Conservation (phyloP, 306 rosid species). For the Prunus mume region DNA sequence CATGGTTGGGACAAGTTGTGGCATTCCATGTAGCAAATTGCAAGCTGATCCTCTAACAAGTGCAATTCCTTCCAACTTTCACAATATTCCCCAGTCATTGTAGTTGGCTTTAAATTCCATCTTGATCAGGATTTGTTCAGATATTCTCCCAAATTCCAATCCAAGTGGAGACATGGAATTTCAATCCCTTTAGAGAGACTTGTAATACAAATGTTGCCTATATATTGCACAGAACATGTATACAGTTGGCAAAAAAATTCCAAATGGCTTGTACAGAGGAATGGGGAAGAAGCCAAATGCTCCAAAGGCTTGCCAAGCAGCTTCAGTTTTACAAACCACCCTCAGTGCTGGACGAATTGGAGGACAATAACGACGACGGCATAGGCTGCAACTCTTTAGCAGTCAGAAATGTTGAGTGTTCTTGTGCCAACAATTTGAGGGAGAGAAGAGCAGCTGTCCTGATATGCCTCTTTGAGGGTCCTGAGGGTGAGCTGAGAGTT, state of each 20-base stretch:
- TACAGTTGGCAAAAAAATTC: not conserved
- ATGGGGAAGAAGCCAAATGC: constrained; percentile 24
- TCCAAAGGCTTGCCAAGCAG: constrained; percentile 26
- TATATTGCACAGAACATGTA: not conserved
- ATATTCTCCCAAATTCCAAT: not conserved
- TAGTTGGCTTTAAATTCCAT: constrained; percentile 6
- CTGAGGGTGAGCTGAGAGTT: constrained; percentile 32
- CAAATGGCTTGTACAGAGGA: constrained; percentile 19
- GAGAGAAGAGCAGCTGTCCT: constrained; percentile 42
- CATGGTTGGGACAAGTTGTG: not conserved
- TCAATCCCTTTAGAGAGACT: not conserved
- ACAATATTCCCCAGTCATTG: constrained; percentile 6
- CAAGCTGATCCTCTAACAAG: not conserved
- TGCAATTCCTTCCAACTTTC: constrained; percentile 1
- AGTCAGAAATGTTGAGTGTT: not conserved
- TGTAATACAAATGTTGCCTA: not conserved
- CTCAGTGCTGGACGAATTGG: not conserved
- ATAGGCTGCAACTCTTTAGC: not conserved
- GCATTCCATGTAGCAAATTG: not conserved
- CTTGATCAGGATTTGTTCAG: not conserved
- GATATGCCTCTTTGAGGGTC: constrained; percentile 38
- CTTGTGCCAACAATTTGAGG: not conserved
- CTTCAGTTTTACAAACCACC: constrained; percentile 17
- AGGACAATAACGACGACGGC: not conserved
- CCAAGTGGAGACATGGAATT: not conserved